Evolutionary conservation across 1,284 basidiomycete genomes (phyloP), one percentile per base, ranked within the genome.

Genomic region (Moniliophthora roreri): DNA sequence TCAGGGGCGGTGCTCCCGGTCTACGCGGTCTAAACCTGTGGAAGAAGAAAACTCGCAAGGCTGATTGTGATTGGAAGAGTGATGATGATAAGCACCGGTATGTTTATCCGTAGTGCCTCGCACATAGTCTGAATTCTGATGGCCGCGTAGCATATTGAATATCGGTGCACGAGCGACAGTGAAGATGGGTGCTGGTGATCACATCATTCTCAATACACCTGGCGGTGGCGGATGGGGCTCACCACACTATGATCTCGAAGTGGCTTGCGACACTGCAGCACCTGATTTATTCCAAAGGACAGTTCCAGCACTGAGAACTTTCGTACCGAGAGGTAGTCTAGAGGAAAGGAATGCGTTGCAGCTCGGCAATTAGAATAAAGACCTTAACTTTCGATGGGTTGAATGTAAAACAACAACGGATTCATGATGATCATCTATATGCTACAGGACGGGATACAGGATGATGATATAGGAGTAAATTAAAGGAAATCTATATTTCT

Each of bases 221-320:
- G 46, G 50, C 18, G 50, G 50, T 13, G 41, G 50, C 3, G 40
- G 50, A 21, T 52, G 44, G 21, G 50, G 50, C 18, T 35, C 20
- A 1, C 7, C 42, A 6, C 35, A 41, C 16, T 21, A 20, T 11
- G 40, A 5, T 10, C 18, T 21, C 21, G 28, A 32, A 32, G 11
- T 11, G 16, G n/a, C 28, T 32, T 11, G 11, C 7, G 28, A 32
- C 6, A 11, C 28, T 6, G 28, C 11, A 32, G 11, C 11, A 32
- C 28, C 28, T 21, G 16, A 10, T 41, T 5, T 13, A 18, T 11
- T 41, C 18, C 40, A 41, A 10, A 20, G 18, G 11, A 10, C 23
- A 21, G 7, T 10, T 11, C 18, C 40, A 11, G 18, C 40, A 3
- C 10, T 23, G 7, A 9, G 23, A 4, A 23, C 23, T 23, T 41